A percentile compares a stretch with the other conserved stretches of the same genome.
These are phyloP conservation scores for Thielaviopsis musarum DNA, from an alignment of 2,329 filamentous ascomycete genomes.

Conservation along the genomic window DNA sequence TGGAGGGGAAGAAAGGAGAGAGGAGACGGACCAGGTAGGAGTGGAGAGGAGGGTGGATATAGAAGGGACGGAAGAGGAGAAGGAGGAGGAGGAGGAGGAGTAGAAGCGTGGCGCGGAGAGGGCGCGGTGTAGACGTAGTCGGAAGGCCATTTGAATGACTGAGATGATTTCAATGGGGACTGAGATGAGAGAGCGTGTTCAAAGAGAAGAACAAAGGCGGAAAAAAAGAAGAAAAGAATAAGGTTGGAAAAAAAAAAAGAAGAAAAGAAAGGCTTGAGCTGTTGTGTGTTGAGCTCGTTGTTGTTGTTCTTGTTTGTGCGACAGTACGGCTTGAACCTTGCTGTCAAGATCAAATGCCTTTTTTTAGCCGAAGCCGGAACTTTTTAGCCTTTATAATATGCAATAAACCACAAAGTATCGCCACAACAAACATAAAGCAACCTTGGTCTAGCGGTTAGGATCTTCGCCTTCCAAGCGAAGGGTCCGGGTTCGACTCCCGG, in stretches of 20 bases:
- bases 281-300: too few species aligned
- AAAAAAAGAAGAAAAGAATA: not conserved
- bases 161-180: too few species aligned
- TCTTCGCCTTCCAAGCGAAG: slow-evolving; percentile 8
- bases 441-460: slow-evolving; percentile 7
- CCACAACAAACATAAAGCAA: not conserved
- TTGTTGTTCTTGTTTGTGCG: too few species aligned
- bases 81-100: not conserved
- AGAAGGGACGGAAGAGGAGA: slow-evolving; percentile 13
- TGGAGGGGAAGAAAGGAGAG: slow-evolving; percentile 36
- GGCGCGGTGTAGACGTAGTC: too few species aligned
- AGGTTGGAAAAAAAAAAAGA: not conserved
- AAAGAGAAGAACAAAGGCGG: not conserved
- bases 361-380: too few species aligned
- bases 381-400: too few species aligned
- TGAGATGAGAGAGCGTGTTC: too few species aligned
- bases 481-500: slow-evolving; percentile 6
- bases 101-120: too few species aligned
- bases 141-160: too few species aligned
- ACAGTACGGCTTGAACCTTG: too few species aligned
- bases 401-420: too few species aligned
- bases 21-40: slow-evolving; percentile 71
- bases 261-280: not conserved
- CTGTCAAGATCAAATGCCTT: not conserved
- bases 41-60: slow-evolving; percentile 39